Evolutionary conservation across 495 filamentous ascomycete genomes (phyloP).

Genomic region (Tuber borchii): DNA sequence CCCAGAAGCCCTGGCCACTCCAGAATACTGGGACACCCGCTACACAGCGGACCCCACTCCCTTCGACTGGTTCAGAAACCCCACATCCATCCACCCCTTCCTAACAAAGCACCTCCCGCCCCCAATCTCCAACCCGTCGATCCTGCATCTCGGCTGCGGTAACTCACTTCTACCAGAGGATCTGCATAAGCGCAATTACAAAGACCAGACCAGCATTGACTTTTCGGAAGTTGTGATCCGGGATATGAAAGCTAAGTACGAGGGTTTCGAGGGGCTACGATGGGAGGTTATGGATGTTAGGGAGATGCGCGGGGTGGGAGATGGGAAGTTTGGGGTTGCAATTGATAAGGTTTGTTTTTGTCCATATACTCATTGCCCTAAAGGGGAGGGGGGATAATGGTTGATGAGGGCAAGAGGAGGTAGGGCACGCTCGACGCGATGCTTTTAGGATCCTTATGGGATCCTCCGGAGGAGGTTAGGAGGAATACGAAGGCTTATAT

Average conservation of each 20-base stretch:
- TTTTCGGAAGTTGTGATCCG: constrained; percentile 53
- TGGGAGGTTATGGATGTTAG: constrained; percentile 54
- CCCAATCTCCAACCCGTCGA: constrained; percentile 39
- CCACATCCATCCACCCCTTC: constrained; percentile 49
- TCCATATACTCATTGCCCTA: too few relatives aligned
- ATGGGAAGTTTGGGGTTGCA: constrained; percentile 50
- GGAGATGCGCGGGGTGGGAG: constrained; percentile 44
- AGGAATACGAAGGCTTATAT: constrained; percentile 51
- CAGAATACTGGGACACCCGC: constrained; percentile 52
- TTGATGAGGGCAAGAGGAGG: not conserved
- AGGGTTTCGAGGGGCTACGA: constrained; percentile 25
- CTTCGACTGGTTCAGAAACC: constrained; percentile 53
- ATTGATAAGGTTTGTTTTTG: constrained; percentile 51
- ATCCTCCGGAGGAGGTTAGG: constrained; percentile 51
- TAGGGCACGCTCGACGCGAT: constrained; percentile 55
- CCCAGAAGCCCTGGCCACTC: constrained; percentile 42
- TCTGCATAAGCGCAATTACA: constrained; percentile 49
- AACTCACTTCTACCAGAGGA: constrained; percentile 54
- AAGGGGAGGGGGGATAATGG: not conserved
- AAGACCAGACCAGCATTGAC: constrained; percentile 53
- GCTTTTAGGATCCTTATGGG: constrained; percentile 55
- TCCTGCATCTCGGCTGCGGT: constrained; percentile 56
- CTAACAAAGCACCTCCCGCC: constrained; percentile 45
- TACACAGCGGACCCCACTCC: constrained; percentile 44
- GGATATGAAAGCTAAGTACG: constrained; percentile 48